These are phyloP conservation scores for Cladobotryum protrusum DNA, from an alignment of 2,329 filamentous ascomycete species.

Conservation along the genomic window DNA sequence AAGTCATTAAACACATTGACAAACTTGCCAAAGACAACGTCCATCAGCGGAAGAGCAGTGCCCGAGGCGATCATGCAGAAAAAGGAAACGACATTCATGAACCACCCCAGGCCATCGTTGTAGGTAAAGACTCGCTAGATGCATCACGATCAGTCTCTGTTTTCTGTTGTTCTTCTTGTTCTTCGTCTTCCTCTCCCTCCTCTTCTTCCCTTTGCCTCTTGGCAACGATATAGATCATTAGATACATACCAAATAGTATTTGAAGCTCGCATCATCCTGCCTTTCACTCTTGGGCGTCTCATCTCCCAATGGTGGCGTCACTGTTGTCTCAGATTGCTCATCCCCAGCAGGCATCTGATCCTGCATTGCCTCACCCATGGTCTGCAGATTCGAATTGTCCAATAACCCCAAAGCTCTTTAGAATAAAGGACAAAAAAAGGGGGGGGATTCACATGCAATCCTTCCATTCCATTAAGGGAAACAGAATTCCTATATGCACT, in stretches of 20 bases:
- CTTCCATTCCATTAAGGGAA: neutral
- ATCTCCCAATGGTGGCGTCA: constrained; percentile 3
- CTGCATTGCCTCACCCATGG: neutral
- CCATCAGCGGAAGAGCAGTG: constrained; percentile 47
- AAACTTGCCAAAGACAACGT: constrained; percentile 50
- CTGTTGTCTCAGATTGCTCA: neutral
- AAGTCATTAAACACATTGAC: constrained; percentile 53
- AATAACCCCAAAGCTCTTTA: neutral
- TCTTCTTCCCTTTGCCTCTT: neutral
- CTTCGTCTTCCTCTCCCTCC: neutral
- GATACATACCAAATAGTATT: constrained; percentile 20
- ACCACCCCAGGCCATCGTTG: constrained; percentile 32
- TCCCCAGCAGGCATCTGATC: neutral
- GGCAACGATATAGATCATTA: neutral
- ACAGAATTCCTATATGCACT: too few relatives aligned
- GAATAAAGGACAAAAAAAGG: too few relatives aligned
- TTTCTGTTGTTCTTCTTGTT: neutral
- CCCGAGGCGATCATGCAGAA: constrained; percentile 33
- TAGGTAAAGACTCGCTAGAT: constrained; percentile 32
- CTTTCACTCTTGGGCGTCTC: constrained; percentile 2
- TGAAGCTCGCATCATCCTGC: constrained; percentile 18
- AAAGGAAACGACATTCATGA: constrained; percentile 29
- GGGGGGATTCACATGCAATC: neutral
- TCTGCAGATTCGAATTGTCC: neutral
- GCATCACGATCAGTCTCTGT: neutral